Percentiles rank a stretch among this genome's conserved stretches.
Evolutionary conservation across 257 asterid species (phyloP).

Genomic region (Linderniella brevidens): DNA sequence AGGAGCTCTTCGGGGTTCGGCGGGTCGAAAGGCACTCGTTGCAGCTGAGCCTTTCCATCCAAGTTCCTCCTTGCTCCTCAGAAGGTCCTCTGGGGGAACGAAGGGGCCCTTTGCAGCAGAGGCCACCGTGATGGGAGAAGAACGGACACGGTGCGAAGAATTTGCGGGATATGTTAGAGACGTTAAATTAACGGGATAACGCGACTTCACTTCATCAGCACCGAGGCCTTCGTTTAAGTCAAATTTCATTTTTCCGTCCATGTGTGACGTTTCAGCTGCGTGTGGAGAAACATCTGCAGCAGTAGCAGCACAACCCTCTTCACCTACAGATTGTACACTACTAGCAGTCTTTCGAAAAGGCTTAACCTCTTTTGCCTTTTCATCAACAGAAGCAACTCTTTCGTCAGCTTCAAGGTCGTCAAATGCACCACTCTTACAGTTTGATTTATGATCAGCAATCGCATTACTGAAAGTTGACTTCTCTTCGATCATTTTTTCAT

Average conservation of each 20-base stretch:
- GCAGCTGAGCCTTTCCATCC: conserved; percentile 98
- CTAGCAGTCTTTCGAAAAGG: no score
- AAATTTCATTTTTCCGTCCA: conserved; percentile 32
- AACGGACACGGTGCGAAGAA: conserved; percentile 20
- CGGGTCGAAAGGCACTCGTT: conserved; percentile 97
- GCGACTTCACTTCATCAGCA: conserved; percentile 62
- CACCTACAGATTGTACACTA: conserved; percentile 18
- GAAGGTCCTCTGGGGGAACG: conserved; percentile 70
- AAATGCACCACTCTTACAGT: conserved; percentile 10
- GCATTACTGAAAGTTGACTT: conserved; percentile 10
- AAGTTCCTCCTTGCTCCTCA: conserved; percentile 59
- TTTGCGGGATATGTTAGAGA: conserved; percentile 18
- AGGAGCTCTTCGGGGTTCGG: conserved; percentile 69
- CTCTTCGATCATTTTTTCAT: conserved; percentile 16
- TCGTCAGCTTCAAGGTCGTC: no score
- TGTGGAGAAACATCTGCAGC: conserved; percentile 13
- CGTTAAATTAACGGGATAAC: conserved; percentile 14
- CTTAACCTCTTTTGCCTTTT: no score
- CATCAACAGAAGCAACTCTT: no score
- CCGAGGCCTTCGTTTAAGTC: conserved; percentile 67
- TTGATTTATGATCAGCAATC: conserved; percentile 10
- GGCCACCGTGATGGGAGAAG: conserved; percentile 64
- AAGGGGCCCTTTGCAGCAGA: conserved; percentile 84
- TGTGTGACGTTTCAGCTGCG: conserved; percentile 16
- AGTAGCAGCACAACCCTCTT: conserved; percentile 13